Evolutionary conservation across 2,329 filamentous ascomycete species (phyloP), one percentile per base, ranked within the genome.

Genomic region (Alternaria triticimaculans): DNA sequence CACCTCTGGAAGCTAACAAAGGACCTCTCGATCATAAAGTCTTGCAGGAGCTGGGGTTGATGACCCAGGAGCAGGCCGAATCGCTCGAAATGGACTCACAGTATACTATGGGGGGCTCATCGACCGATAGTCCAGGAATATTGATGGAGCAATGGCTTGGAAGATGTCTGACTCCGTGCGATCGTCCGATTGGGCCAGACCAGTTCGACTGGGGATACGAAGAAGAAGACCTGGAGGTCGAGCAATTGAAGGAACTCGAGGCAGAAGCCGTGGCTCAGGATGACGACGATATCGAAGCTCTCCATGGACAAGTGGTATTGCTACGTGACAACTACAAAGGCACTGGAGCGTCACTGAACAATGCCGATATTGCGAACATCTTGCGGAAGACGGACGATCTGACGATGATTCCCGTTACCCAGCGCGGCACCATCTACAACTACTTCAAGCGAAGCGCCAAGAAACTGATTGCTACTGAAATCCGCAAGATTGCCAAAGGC

Each of bases 381-480:
- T 68, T 85, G 45, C 70, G 80, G 55, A 65, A 63, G 7, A 76
- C 78, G 21, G 54, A 82, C 0, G 85, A 94, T 68, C 77, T 95
- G 15, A 92, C 87, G 79, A 82, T 85, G 0, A 86, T 95, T 11
- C 83, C 85, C 0, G 70, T 79, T 0, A 76, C 80, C 4, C 77
- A 85, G 18, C 88, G 93, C 6, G 89, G 89, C 0, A 82, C 84
- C 0, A 82, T 95, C 0, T 96, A 94, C 77, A 86, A 87, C 46
- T 82, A 87, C 59, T 85, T 95, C 59, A 87, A 90, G 68, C 79
- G 83, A 2, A 76, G 82, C 55, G 78, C 88, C 2, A 86, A 92
- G 58, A 78, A 79, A 2, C 73, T 78, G 1, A 78, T 89, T 2
- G 72, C 81, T 2, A 60, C 74, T 0, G 73, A 81, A 1, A 83